Conservation (phyloP, 75 land plant species). For the Isoetes taiwanensis region DNA sequence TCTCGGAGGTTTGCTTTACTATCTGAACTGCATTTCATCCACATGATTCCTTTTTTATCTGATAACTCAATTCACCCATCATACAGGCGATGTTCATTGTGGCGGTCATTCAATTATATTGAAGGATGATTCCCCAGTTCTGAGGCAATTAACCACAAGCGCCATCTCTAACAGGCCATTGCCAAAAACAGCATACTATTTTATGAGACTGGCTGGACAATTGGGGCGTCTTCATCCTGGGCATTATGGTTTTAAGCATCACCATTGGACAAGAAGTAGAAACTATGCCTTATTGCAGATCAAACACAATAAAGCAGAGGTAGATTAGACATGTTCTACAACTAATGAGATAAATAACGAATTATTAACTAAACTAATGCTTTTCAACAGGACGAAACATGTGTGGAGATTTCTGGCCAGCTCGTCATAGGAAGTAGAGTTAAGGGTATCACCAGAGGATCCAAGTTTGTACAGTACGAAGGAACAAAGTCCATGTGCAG, state of each 20-base stretch:
- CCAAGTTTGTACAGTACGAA: too few relatives aligned
- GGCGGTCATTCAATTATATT: not conserved
- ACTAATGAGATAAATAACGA: too few relatives aligned
- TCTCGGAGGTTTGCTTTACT: not conserved
- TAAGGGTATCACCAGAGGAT: too few relatives aligned
- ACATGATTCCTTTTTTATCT: too few relatives aligned
- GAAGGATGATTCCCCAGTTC: not conserved
- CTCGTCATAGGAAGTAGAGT: constrained; percentile 1
- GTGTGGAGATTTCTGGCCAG: not conserved
- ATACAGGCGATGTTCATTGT: constrained; percentile 7
- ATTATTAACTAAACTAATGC: not conserved
- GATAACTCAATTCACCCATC: not conserved
- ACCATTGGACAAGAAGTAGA: constrained; percentile 4
- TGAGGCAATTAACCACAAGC: not conserved
- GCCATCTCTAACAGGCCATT: not conserved
- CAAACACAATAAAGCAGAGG: not conserved
- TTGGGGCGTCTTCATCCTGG: not conserved
- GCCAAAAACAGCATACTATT: constrained; percentile 5
- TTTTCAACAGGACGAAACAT: not conserved
- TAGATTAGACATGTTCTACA: not conserved
- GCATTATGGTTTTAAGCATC: constrained; percentile 1
- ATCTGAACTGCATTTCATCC: not conserved
- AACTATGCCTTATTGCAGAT: not conserved
- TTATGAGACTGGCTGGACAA: not conserved
- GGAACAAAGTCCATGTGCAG: too few relatives aligned